Evolutionary conservation across 2,329 filamentous ascomycete species (phyloP).

Genomic region (Didymella pomorum): DNA sequence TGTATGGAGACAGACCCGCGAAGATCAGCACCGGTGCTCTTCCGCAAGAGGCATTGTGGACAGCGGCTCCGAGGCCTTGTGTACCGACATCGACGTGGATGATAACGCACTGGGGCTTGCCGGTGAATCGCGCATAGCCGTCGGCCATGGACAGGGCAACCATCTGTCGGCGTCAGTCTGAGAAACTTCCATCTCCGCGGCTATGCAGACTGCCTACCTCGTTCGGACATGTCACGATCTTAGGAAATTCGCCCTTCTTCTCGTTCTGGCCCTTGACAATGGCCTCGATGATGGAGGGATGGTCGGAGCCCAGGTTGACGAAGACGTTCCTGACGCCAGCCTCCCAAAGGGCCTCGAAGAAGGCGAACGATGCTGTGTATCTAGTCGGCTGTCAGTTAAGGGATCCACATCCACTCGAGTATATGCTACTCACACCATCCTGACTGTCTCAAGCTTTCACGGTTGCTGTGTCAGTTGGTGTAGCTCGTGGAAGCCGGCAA

Average conservation of each 20-base stretch:
- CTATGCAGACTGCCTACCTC: constrained; percentile 63
- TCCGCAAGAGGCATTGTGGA: constrained; percentile 80
- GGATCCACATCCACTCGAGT: not conserved
- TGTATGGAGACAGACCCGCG: constrained; percentile 78
- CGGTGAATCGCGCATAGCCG: constrained; percentile 74
- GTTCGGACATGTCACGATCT: constrained; percentile 80
- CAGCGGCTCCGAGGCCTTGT: constrained; percentile 77
- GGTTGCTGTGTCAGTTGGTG: not conserved
- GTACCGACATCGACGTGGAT: constrained; percentile 85
- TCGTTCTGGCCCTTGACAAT: constrained; percentile 79
- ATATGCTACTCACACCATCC: constrained; percentile 33
- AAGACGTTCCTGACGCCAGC: constrained; percentile 58
- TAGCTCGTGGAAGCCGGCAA: not conserved
- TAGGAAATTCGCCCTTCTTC: constrained; percentile 69
- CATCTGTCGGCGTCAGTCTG: constrained; percentile 63
- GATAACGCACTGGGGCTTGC: constrained; percentile 78
- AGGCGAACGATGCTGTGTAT: constrained; percentile 81
- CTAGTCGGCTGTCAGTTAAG: constrained; percentile 26
- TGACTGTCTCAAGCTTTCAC: constrained; percentile 9
- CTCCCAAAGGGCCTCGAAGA: constrained; percentile 83
- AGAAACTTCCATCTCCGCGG: not conserved
- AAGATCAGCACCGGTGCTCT: constrained; percentile 80
- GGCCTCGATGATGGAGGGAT: constrained; percentile 80
- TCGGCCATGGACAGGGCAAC: constrained; percentile 86
- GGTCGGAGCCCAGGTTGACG: constrained; percentile 74